Evolutionary conservation across 148 eudicot species (phyloP).

Genomic region (Pharnaceum exiguum): DNA sequence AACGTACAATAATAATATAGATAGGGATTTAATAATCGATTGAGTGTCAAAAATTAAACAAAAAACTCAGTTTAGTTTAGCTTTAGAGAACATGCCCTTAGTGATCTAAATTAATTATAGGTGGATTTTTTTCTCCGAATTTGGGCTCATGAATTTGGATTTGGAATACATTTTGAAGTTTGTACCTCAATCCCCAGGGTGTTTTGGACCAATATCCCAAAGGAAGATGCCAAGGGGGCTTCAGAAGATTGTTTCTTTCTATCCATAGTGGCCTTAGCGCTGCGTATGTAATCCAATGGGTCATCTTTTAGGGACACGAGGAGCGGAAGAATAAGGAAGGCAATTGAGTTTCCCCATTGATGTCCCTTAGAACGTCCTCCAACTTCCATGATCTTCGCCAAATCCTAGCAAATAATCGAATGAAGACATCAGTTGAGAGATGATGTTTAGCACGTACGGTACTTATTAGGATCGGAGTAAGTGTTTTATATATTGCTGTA

Average conservation of each 20-base stretch:
- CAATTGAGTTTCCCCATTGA: conserved; percentile 59
- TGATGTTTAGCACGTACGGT: too few species aligned
- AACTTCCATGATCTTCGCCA: conserved; percentile 59
- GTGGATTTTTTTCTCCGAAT: too few species aligned
- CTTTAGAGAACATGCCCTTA: too few species aligned
- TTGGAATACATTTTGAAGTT: neutral
- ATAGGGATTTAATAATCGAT: too few species aligned
- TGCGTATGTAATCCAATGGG: conserved; percentile 44
- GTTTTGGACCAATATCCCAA: conserved; percentile 21
- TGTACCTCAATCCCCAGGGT: conserved; percentile 42
- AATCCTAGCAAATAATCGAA: too few species aligned
- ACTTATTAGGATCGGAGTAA: too few species aligned
- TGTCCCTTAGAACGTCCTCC: conserved; percentile 29
- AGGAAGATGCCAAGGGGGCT: conserved; percentile 24
- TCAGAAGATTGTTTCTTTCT: conserved; percentile 62
- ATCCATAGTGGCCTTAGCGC: conserved; percentile 50
- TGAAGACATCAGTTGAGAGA: neutral
- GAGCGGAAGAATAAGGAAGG: conserved; percentile 50
- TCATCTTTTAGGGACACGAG: conserved; percentile 37
- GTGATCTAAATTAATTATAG: too few species aligned
- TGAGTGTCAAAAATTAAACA: too few species aligned
- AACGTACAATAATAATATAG: too few species aligned
- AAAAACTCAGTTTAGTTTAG: too few species aligned
- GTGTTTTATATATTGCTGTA: too few species aligned
- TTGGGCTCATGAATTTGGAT: too few species aligned